Evolutionary conservation across 192 early-diverging fungal species (phyloP).

Genomic region (Bifiguratus adelaidae): DNA sequence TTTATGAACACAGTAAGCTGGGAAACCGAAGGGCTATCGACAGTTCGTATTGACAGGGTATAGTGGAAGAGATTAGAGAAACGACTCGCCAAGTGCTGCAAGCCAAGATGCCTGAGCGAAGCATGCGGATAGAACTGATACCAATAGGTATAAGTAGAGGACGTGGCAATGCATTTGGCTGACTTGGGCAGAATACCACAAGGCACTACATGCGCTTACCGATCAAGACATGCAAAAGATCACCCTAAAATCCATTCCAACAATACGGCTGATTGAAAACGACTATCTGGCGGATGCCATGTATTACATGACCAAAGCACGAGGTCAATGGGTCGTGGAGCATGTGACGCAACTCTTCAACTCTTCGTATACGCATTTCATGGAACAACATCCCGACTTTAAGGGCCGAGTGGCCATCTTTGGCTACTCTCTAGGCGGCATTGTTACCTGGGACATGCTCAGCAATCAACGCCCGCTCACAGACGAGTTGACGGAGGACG

Average conservation of each 20-base stretch:
- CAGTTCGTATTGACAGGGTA: not conserved
- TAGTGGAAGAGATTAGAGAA: conserved; percentile 23
- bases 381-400: conserved; percentile 44
- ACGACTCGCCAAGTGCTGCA: conserved; percentile 22
- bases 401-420: conserved; percentile 46
- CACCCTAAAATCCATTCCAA: conserved; percentile 26
- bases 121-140: conserved; percentile 21
- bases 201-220: conserved; percentile 18
- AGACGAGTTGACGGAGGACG: conserved; percentile 6
- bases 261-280: conserved; percentile 24
- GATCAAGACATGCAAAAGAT: conserved; percentile 18
- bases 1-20: conserved; percentile 24
- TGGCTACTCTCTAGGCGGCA: conserved; percentile 59
- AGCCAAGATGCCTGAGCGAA: conserved; percentile 21
- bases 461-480: conserved; percentile 17
- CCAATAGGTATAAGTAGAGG: conserved; percentile 14
- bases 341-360: conserved; percentile 19
- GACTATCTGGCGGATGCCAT: conserved; percentile 25
- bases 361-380: conserved; percentile 37
- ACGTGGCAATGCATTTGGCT: too few species aligned
- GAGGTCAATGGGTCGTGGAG: conserved; percentile 19
- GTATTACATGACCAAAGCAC: conserved; percentile 22
- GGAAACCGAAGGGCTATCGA: not conserved
- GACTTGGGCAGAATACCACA: conserved; percentile 11
- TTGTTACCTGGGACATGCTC: conserved; percentile 60